Percentiles rank a stretch among this genome's conserved stretches.
phyloP scores from a whole-genome alignment of 768 basidiomycete species.

The Agrocybe chaxingu region DNA sequence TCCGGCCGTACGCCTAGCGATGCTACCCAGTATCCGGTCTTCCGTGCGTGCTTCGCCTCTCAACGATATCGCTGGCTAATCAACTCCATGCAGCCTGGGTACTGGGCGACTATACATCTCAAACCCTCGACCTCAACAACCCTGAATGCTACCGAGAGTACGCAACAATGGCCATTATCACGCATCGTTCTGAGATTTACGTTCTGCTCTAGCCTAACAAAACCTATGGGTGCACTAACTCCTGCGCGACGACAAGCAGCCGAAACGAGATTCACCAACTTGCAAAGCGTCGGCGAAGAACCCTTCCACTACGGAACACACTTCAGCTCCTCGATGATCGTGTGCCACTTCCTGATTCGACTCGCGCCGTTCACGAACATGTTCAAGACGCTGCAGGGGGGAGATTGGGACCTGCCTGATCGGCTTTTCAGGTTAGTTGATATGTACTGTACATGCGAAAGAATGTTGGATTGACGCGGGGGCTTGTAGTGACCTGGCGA shows the following conservation, averaged over 20 bases:
- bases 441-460: background rate
- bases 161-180: conserved; percentile 19
- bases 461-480: background rate
- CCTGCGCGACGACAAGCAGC: conserved; percentile 73
- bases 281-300: conserved; percentile 76
- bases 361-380: conserved; percentile 89
- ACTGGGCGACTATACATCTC: conserved; percentile 77
- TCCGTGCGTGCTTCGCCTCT: conserved; percentile 49
- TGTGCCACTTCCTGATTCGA: conserved; percentile 90
- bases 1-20: conserved; percentile 93
- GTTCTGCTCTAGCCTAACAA: conserved; percentile 52
- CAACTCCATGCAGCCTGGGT: conserved; percentile 69
- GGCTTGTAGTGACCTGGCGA: conserved; percentile 59
- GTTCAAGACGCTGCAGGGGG: conserved; percentile 93
- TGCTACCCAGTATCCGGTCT: conserved; percentile 92
- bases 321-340: conserved; percentile 96
- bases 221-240: conserved; percentile 91
- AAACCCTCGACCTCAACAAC: conserved; percentile 60
- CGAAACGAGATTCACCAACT: conserved; percentile 65
- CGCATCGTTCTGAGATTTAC: background rate
- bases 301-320: conserved; percentile 96
- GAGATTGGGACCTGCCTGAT: conserved; percentile 93
- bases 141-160: conserved; percentile 71
- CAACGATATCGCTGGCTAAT: background rate
- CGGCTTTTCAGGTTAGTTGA: conserved; percentile 63